phyloP scores from a whole-genome alignment of 768 basidiomycete species.

The Nidula microcarpa region DNA sequence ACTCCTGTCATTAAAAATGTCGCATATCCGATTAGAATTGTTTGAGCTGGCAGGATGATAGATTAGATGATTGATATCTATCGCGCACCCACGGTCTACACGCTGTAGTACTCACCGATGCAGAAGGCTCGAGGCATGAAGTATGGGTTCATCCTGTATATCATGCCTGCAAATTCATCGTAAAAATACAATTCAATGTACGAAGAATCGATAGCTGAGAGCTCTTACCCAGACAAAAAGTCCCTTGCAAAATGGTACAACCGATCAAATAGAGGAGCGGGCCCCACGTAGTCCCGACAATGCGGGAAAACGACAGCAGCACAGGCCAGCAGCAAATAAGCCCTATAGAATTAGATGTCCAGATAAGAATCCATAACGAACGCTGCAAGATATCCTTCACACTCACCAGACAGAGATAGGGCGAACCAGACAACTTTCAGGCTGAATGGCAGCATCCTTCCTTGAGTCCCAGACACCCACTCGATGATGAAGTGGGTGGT shows the following conservation, averaged over 20 bases:
- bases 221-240: conserved; percentile 58
- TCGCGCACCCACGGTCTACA: neutral
- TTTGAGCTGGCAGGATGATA: conserved; percentile 31
- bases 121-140: conserved; percentile 60
- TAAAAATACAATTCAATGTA: neutral
- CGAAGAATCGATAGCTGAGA: neutral
- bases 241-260: conserved; percentile 47
- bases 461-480: neutral
- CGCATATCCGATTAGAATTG: conserved; percentile 37
- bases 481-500: neutral
- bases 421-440: conserved; percentile 58
- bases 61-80: neutral
- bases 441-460: conserved; percentile 49
- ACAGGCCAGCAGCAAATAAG: conserved; percentile 47
- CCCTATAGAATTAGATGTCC: no score
- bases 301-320: conserved; percentile 39
- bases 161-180: conserved; percentile 41
- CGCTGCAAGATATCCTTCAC: no score
- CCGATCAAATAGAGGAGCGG: conserved; percentile 45
- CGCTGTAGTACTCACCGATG: conserved; percentile 34
- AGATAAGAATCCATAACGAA: no score
- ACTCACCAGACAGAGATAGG: conserved; percentile 51
- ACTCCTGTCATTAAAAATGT: conserved; percentile 43
- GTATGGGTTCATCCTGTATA: conserved; percentile 60
- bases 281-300: conserved; percentile 43